phyloP scores from a whole-genome alignment of 2,329 filamentous ascomycete species.

The Exophiala sideris region DNA sequence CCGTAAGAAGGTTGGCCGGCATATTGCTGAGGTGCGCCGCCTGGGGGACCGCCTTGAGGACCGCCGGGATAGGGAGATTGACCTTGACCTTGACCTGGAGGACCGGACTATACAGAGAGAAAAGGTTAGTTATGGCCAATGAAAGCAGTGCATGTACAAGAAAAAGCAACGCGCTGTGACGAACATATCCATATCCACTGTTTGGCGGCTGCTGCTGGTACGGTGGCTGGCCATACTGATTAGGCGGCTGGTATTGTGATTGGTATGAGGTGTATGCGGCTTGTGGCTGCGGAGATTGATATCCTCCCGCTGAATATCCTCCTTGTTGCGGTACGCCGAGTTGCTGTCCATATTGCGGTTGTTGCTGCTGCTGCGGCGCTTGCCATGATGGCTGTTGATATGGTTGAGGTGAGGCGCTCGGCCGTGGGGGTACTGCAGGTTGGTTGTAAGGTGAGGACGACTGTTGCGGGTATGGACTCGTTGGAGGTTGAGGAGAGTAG shows the following conservation, averaged over 20 bases:
- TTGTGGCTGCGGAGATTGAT: slow-evolving; percentile 22
- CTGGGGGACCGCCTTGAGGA: slow-evolving; percentile 17
- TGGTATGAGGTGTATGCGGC: slow-evolving; percentile 24
- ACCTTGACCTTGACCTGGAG: slow-evolving; percentile 25
- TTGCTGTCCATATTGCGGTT: slow-evolving; percentile 35
- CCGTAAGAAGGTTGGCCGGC: slow-evolving; percentile 20
- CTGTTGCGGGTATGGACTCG: slow-evolving; percentile 24
- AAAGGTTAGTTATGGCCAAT: slow-evolving; percentile 15
- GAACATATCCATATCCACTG: slow-evolving; percentile 35
- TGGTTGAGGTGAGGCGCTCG: slow-evolving; percentile 34
- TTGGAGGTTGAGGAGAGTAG: slow-evolving; percentile 30
- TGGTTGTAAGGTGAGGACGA: slow-evolving; percentile 33
- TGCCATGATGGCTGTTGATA: slow-evolving; percentile 41
- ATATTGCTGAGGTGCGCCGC: slow-evolving; percentile 27
- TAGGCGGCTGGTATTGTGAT: slow-evolving; percentile 26
- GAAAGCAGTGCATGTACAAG: neutral
- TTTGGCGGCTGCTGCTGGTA: slow-evolving; percentile 36
- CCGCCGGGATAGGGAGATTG: slow-evolving; percentile 26
- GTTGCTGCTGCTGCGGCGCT: slow-evolving; percentile 39
- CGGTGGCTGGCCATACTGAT: slow-evolving; percentile 33
- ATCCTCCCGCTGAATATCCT: slow-evolving; percentile 10
- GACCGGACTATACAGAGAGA: slow-evolving; percentile 33
- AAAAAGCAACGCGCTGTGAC: slow-evolving; percentile 21
- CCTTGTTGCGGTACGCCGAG: slow-evolving; percentile 30
- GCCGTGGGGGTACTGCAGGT: slow-evolving; percentile 34